phyloP scores from a whole-genome alignment of 2,329 filamentous ascomycete species.

The Claviceps cyperi region DNA sequence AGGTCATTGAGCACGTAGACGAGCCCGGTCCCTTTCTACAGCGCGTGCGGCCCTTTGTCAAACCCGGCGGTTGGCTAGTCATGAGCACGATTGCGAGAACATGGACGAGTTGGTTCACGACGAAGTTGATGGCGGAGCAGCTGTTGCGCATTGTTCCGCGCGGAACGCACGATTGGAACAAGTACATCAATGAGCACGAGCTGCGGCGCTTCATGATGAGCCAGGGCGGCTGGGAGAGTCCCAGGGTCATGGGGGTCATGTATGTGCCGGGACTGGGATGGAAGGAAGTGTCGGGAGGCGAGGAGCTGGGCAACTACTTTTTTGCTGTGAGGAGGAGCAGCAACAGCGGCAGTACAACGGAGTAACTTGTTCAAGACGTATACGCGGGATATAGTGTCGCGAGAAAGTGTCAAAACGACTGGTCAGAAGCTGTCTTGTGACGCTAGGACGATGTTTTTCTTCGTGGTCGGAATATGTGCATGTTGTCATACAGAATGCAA shows the following conservation, averaged over 20 bases:
- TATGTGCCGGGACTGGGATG: slow-evolving; percentile 87
- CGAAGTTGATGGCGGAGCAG: slow-evolving; percentile 84
- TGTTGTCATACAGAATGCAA: neutral
- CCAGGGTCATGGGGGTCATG: slow-evolving; percentile 61
- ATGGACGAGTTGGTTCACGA: slow-evolving; percentile 79
- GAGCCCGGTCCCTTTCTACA: slow-evolving; percentile 61
- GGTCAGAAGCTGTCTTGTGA: too few relatives aligned
- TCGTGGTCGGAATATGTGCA: neutral
- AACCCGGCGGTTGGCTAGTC: slow-evolving; percentile 84
- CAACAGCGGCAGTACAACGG: slow-evolving; percentile 19
- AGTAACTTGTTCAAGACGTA: neutral
- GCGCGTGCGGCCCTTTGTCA: slow-evolving; percentile 58
- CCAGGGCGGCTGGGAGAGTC: slow-evolving; percentile 42
- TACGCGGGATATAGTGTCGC: too few relatives aligned
- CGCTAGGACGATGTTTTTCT: too few relatives aligned
- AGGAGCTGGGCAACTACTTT: slow-evolving; percentile 90
- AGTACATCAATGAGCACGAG: slow-evolving; percentile 85
- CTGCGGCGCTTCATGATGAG: slow-evolving; percentile 41
- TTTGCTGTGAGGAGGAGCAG: slow-evolving; percentile 53
- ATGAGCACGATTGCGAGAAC: slow-evolving; percentile 86
- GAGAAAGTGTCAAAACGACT: too few relatives aligned
- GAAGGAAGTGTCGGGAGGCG: slow-evolving; percentile 68
- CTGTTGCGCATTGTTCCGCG: slow-evolving; percentile 73
- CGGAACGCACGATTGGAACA: slow-evolving; percentile 91
- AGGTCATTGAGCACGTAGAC: slow-evolving; percentile 88